Percentiles rank a stretch among this genome's conserved stretches.
Conservation (phyloP, 2,329 filamentous ascomycete genomes). For the Fusarium nygamai region DNA sequence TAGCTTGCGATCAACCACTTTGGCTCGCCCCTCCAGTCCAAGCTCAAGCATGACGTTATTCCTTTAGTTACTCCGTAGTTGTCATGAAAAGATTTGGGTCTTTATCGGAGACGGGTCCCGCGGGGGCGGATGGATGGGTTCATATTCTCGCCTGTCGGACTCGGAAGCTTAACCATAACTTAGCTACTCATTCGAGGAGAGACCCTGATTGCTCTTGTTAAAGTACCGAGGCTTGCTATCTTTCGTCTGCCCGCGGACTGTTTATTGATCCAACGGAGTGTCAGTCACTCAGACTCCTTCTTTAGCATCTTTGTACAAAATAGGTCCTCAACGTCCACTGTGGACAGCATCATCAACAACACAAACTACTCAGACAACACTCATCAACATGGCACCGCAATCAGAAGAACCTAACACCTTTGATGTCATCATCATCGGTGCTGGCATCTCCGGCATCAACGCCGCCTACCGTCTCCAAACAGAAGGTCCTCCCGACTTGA, state of each 20-base stretch:
- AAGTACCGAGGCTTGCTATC: neutral
- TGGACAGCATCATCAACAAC: neutral
- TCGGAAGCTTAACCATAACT: slow-evolving; percentile 26
- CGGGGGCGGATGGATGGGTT: neutral
- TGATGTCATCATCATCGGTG: slow-evolving; percentile 74
- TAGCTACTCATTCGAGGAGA: slow-evolving; percentile 1
- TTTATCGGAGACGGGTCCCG: neutral
- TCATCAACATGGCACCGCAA: slow-evolving; percentile 8
- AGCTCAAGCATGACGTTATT: neutral
- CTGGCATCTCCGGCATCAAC: slow-evolving; percentile 81
- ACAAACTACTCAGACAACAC: neutral
- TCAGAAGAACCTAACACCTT: slow-evolving; percentile 8
- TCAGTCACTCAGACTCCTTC: neutral
- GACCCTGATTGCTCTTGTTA: neutral
- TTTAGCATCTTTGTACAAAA: neutral
- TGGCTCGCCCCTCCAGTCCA: neutral
- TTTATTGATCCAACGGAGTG: neutral
- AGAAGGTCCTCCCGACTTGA: slow-evolving; percentile 57
- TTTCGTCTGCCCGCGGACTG: neutral
- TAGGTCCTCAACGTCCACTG: neutral
- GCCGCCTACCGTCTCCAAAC: slow-evolving; percentile 75
- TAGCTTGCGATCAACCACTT: slow-evolving; percentile 30
- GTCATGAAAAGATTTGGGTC: neutral
- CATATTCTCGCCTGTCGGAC: neutral
- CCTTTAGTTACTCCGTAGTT: neutral